phyloP scores from a whole-genome alignment of 495 filamentous ascomycete genomes.

The Hypomontagnella monticulosa region DNA sequence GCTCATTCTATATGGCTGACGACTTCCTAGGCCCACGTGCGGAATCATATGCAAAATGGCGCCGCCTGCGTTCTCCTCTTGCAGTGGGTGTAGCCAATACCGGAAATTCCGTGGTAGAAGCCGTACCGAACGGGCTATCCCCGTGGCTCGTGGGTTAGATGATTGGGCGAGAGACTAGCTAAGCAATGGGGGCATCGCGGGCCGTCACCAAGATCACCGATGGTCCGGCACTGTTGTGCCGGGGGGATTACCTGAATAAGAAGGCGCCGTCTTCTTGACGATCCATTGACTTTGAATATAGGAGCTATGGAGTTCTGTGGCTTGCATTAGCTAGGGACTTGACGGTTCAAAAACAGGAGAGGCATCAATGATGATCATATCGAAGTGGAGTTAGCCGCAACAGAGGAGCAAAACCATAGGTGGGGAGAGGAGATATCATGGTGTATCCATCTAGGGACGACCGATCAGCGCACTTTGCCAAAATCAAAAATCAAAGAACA shows the following conservation, averaged over 20 bases:
- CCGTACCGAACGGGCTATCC: constrained; percentile 16
- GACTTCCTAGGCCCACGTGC: constrained; percentile 22
- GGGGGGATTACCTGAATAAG: constrained; percentile 26
- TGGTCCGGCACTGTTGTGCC: constrained; percentile 14
- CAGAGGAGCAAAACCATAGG: too few species aligned
- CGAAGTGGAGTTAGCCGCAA: neutral
- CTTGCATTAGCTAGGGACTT: constrained; percentile 17
- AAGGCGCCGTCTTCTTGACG: constrained; percentile 17
- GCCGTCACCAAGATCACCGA: constrained; percentile 15
- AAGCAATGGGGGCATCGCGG: neutral
- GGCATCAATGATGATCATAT: neutral
- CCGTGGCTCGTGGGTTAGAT: constrained; percentile 31
- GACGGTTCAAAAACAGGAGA: neutral
- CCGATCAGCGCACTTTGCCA: too few species aligned
- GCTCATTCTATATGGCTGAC: constrained; percentile 23
- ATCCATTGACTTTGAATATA: neutral
- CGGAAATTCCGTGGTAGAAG: constrained; percentile 7
- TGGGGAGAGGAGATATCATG: too few species aligned
- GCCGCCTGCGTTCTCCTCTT: constrained; percentile 1
- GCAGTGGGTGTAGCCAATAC: constrained; percentile 17
- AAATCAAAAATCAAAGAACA: too few species aligned
- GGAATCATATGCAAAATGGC: constrained; percentile 17
- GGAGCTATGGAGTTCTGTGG: neutral
- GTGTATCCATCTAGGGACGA: too few species aligned
- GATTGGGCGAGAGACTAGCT: constrained; percentile 34